These are phyloP conservation scores for Bruguiera gymnorhiza DNA, from an alignment of 345 rosid genomes.

Conservation along the genomic window DNA sequence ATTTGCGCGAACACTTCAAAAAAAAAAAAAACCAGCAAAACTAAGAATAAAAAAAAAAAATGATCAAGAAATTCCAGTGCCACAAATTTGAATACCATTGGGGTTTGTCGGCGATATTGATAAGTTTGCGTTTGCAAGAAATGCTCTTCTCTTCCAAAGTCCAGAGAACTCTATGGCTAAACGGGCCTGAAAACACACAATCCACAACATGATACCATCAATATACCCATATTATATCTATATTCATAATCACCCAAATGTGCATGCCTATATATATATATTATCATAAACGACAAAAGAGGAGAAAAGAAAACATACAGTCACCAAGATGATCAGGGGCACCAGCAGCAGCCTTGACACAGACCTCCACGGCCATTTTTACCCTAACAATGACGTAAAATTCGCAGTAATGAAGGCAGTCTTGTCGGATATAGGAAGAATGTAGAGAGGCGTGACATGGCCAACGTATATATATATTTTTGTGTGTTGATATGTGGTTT, in stretches of 20 bases:
- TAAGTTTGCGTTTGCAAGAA: slow-evolving; percentile 50
- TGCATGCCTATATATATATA: background rate
- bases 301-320: slow-evolving; percentile 40
- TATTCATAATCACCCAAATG: slow-evolving; percentile 7
- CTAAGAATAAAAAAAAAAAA: background rate
- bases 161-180: slow-evolving; percentile 57
- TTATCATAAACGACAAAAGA: background rate
- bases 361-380: slow-evolving; percentile 68
- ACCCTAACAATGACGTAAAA: too few species aligned
- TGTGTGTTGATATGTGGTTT: too few species aligned
- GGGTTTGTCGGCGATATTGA: slow-evolving; percentile 66
- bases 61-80: background rate
- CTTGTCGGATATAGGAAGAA: background rate
- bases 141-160: slow-evolving; percentile 89
- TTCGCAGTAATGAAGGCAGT: background rate
- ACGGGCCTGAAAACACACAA: slow-evolving; percentile 51
- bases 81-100: slow-evolving; percentile 47
- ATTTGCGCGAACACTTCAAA: slow-evolving; percentile 7
- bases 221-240: background rate
- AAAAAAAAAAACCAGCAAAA: background rate
- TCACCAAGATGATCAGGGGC: slow-evolving; percentile 74
- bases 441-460: background rate
- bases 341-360: slow-evolving; percentile 80
- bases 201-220: background rate
- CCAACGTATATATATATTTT: too few species aligned